These are phyloP conservation scores for Punctularia strigosozonata DNA, from an alignment of 768 basidiomycete genomes.

Conservation along the genomic window DNA sequence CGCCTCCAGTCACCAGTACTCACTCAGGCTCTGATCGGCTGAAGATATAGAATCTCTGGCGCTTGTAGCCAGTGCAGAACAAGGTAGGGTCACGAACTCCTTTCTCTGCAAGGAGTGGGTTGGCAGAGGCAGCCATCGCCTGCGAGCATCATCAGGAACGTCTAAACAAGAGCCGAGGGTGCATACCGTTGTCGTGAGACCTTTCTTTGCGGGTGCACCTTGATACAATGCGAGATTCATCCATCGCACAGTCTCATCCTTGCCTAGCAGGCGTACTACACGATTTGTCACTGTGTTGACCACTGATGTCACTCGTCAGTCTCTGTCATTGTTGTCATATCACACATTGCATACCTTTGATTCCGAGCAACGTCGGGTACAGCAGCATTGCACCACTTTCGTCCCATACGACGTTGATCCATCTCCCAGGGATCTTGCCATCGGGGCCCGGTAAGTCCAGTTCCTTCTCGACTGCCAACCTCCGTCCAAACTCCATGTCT, in stretches of 20 bases:
- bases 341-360: slow-evolving; percentile 59
- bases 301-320: slow-evolving; percentile 51
- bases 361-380: slow-evolving; percentile 87
- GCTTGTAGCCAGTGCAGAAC: slow-evolving; percentile 89
- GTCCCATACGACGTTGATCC: slow-evolving; percentile 93
- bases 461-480: slow-evolving; percentile 88
- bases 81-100: slow-evolving; percentile 80
- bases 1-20: slow-evolving; percentile 15
- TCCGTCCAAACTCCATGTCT: slow-evolving; percentile 98
- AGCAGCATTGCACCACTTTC: slow-evolving; percentile 92
- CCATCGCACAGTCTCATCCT: slow-evolving; percentile 89
- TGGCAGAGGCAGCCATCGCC: slow-evolving; percentile 94
- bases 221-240: slow-evolving; percentile 86
- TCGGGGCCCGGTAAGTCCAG: slow-evolving; percentile 75
- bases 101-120: slow-evolving; percentile 86
- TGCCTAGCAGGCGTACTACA: slow-evolving; percentile 78
- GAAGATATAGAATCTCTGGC: slow-evolving; percentile 89
- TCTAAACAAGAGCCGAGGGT: neutral
- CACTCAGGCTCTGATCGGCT: slow-evolving; percentile 86
- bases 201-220: slow-evolving; percentile 84
- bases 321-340: no score
- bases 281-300: slow-evolving; percentile 93
- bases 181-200: slow-evolving; percentile 68
- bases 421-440: slow-evolving; percentile 59
- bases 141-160: slow-evolving; percentile 14